Evolutionary conservation across 257 asterid species (phyloP).

Genomic region (Perilla frutescens): DNA sequence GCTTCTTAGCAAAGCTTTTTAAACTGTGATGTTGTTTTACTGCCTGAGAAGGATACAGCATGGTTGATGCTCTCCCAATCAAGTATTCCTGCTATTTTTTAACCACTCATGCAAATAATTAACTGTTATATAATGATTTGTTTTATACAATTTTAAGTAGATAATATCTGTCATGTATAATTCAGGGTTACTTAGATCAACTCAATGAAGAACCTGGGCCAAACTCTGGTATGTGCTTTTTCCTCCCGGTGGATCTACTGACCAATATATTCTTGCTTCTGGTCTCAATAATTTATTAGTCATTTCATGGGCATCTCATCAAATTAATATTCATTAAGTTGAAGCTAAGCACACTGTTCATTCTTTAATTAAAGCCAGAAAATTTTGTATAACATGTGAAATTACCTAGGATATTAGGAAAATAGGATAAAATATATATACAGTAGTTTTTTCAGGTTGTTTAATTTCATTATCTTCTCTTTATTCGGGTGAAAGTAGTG

Average conservation of each 20-base stretch:
- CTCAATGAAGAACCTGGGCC: slow-evolving; percentile 59
- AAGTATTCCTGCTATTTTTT: not conserved
- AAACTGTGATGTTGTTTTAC: not conserved
- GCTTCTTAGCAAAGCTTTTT: not conserved
- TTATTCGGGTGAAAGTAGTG: slow-evolving; percentile 13
- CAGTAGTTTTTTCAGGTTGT: slow-evolving; percentile 19
- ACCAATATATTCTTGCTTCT: slow-evolving; percentile 15
- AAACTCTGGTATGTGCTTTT: slow-evolving; percentile 59
- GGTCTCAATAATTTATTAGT: slow-evolving; percentile 28
- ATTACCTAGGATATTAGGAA: not conserved
- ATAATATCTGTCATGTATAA: slow-evolving; percentile 31
- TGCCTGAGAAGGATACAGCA: not conserved
- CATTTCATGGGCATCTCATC: slow-evolving; percentile 23
- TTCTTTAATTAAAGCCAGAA: not conserved
- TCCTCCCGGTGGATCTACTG: slow-evolving; percentile 19
- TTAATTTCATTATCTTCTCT: slow-evolving; percentile 22
- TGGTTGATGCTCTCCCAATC: slow-evolving; percentile 7
- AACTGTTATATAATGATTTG: not conserved
- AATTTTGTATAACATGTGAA: not conserved
- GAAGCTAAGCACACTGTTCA: slow-evolving; percentile 25
- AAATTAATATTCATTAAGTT: slow-evolving; percentile 17
- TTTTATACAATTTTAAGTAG: slow-evolving; percentile 17
- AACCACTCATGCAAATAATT: not conserved
- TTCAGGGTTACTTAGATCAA: slow-evolving; percentile 73
- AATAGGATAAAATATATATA: not conserved